These are phyloP conservation scores for Chaetomium tenue DNA, from an alignment of 495 filamentous ascomycete genomes.

Conservation along the genomic window DNA sequence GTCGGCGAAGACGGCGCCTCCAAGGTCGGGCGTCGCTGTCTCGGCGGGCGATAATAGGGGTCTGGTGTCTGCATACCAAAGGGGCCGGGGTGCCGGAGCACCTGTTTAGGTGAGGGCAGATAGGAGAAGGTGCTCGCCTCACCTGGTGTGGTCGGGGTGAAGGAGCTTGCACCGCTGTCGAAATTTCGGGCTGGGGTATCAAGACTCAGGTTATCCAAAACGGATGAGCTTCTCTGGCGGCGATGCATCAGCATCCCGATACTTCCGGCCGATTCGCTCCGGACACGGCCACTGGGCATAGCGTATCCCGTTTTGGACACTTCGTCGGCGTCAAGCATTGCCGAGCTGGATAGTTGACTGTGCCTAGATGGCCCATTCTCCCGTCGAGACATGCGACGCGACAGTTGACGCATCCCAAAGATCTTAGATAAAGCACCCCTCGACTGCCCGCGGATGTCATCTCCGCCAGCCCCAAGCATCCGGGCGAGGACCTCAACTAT, in stretches of 20 bases:
- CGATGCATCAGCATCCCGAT: constrained; percentile 64
- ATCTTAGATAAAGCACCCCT: constrained; percentile 88
- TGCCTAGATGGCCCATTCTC: constrained; percentile 59
- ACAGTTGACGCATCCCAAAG: constrained; percentile 90
- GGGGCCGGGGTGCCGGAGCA: constrained; percentile 42
- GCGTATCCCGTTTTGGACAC: constrained; percentile 64
- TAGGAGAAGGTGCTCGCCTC: constrained; percentile 68
- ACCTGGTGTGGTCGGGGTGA: constrained; percentile 67
- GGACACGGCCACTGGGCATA: constrained; percentile 59
- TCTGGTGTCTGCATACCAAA: constrained; percentile 56
- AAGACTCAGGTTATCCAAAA: constrained; percentile 43
- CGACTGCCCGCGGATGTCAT: constrained; percentile 65
- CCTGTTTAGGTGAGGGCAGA: constrained; percentile 54
- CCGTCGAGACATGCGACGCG: constrained; percentile 65
- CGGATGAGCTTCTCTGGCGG: constrained; percentile 46
- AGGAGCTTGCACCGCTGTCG: constrained; percentile 52
- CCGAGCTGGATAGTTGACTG: constrained; percentile 75
- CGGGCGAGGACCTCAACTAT: constrained; percentile 82
- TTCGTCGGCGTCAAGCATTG: constrained; percentile 67
- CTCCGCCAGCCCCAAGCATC: constrained; percentile 73
- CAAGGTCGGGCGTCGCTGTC: constrained; percentile 59
- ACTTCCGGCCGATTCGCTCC: constrained; percentile 79
- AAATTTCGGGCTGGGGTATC: constrained; percentile 37
- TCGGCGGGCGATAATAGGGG: constrained; percentile 82
- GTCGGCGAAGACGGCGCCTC: constrained; percentile 50